Conservation (phyloP, 176 grass and related monocot genomes). For the bread wheat (Triticum aestivum) region IWGSC_CS_RefSeq_v2.1 NC_057804.1:35657155-35657654, state of each 20-base stretch:
- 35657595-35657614: slow-evolving; percentile 35
- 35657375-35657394: slow-evolving; percentile 33
- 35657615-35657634: not conserved
- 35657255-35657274: slow-evolving; percentile 99
- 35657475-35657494: slow-evolving; percentile 95
- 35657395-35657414: slow-evolving; percentile 2
- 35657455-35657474: slow-evolving; percentile 89
- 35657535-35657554: slow-evolving; percentile 82
- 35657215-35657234: slow-evolving; percentile 94
- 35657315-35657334: slow-evolving; percentile 96
- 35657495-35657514: slow-evolving; percentile 98
- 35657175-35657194: slow-evolving; percentile 95
- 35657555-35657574: slow-evolving; percentile 89
- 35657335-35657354: slow-evolving; percentile 95
- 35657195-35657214: slow-evolving; percentile 98
- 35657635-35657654: slow-evolving; percentile 14
- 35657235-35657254: slow-evolving; percentile 91
- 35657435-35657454: slow-evolving; percentile 93
- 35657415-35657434: slow-evolving; percentile 63
- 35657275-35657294: slow-evolving; percentile 88
- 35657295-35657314: slow-evolving; percentile 95
- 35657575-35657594: slow-evolving; percentile 88
- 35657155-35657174: slow-evolving; percentile 83
- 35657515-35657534: slow-evolving; percentile 85
- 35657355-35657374: slow-evolving; percentile 30